Conservation (phyloP, 2,329 filamentous ascomycete species). For the Eutypa lata region DNA sequence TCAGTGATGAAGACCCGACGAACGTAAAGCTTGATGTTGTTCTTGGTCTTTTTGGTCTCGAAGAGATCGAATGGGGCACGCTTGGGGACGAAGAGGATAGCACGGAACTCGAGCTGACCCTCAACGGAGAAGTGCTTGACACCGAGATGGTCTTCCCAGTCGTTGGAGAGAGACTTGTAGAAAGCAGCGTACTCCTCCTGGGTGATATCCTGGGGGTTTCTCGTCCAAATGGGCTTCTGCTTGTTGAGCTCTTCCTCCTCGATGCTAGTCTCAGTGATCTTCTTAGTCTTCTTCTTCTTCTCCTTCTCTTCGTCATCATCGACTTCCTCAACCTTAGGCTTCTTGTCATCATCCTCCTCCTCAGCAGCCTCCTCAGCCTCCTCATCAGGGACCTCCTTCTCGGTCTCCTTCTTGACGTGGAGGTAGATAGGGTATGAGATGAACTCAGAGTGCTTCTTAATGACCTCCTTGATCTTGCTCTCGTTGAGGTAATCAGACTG, state of each 20-base stretch:
- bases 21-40: conserved; percentile 99
- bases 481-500: conserved; percentile 98
- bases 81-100: conserved; percentile 99
- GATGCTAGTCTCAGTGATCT: conserved; percentile 96
- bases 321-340: conserved; percentile 92
- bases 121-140: conserved; percentile 99
- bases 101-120: conserved; percentile 99
- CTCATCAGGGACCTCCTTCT: conserved; percentile 98
- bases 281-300: conserved; percentile 98
- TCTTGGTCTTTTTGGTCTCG: conserved; percentile 99
- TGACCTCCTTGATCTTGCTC: conserved; percentile 99
- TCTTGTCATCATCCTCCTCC: conserved; percentile 84
- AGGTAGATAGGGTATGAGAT: conserved; percentile 99
- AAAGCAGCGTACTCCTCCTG: conserved; percentile 97
- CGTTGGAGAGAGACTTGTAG: conserved; percentile 99
- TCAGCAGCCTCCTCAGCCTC: conserved; percentile 73
- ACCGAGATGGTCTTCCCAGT: conserved; percentile 98
- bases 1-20: conserved; percentile 99
- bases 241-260: conserved; percentile 99
- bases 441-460: conserved; percentile 99
- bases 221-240: conserved; percentile 99
- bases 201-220: conserved; percentile 92
- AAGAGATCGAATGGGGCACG: conserved; percentile 99
- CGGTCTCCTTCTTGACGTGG: conserved; percentile 97
- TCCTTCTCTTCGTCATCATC: conserved; percentile 80